Base-by-base conservation (phyloP, 768 basidiomycete genomes). In the Cyclocybe cylindracea region DNA sequence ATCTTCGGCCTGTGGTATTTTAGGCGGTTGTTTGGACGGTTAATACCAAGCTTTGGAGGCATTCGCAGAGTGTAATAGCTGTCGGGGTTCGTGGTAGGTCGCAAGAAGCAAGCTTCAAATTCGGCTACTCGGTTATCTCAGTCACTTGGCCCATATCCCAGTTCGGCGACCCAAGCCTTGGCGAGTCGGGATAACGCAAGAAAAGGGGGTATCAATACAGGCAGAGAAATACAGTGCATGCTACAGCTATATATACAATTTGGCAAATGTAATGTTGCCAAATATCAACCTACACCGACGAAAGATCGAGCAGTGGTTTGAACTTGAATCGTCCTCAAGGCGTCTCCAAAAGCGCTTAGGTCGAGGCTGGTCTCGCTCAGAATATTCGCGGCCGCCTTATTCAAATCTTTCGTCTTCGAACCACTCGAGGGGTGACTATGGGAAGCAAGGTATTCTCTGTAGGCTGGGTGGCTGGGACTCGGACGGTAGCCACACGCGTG, bases 1-100 rank as follows among this genome's bases (percentile, higher is more conserved):
- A 78, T 66, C 42, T 69, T 73, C 10, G 76, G 77, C 35, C 78
- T 64, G 62, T 83, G 82, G 52, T 75, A 83, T 43, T 70, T 68
- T 11, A 80, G 71, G 32, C 80, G 74, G 51, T 73, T 24, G 5
- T 24, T 24, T 24, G 24, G 24, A 24, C 24, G 24, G 3, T 24
- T 3, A 24, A 24, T 24, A 24, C 24, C 24, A 24, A 24, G 24
- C 24, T 24, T 81, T 18, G 58, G 63, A 7, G 62, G 61, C 18
- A 52, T 62, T 8, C 62, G 63, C 32, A 47, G 54, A 8, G 50
- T 34, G 51, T 55, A 59, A 13, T 48, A 54, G 48, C 36, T 59
- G 49, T 48, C 51, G 5, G 32, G 8, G 13, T n/a, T 39, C 2
- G 19, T 34, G 4, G 37, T 35, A 35, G 32, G 44, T 46, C 7